These are phyloP conservation scores for Phytopythium delawarense DNA, from an alignment of 352 stramenopile species.

Conservation along the genomic window DNA sequence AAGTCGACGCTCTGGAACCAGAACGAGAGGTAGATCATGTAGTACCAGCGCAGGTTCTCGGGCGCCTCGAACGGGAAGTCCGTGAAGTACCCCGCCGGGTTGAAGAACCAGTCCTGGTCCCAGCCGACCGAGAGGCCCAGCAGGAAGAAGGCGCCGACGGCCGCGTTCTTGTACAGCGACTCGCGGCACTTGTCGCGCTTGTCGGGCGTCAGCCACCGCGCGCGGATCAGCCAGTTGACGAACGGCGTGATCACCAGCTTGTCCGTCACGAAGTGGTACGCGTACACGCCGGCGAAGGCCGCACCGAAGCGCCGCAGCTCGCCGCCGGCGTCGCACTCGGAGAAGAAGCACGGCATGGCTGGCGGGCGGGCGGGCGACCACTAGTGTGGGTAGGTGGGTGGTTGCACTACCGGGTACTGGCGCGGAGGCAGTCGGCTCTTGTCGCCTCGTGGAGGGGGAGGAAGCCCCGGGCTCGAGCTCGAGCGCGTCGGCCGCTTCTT, in stretches of 20 bases:
- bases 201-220: conserved; percentile 39
- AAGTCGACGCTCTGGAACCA: conserved; percentile 84
- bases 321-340: conserved; percentile 43
- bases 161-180: conserved; percentile 79
- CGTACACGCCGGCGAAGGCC: conserved; percentile 50
- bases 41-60: conserved; percentile 73
- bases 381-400: too few relatives aligned
- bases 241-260: conserved; percentile 51
- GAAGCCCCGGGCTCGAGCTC: too few relatives aligned
- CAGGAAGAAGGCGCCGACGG: conserved; percentile 56
- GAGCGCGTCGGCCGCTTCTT: not conserved
- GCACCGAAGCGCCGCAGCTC: conserved; percentile 62
- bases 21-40: conserved; percentile 82
- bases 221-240: conserved; percentile 36
- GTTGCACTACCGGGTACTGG: too few relatives aligned
- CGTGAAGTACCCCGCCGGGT: conserved; percentile 61
- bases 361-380: not conserved
- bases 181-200: conserved; percentile 83
- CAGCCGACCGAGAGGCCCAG: conserved; percentile 58
- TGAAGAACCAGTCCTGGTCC: conserved; percentile 71
- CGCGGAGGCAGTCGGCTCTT: too few relatives aligned
- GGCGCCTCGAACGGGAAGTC: conserved; percentile 41
- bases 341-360: conserved; percentile 69
- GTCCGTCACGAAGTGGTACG: conserved; percentile 72
- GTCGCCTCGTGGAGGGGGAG: too few relatives aligned